Base-by-base conservation (phyloP, 78 protist species). In the Bigelowiella natans region DNA sequence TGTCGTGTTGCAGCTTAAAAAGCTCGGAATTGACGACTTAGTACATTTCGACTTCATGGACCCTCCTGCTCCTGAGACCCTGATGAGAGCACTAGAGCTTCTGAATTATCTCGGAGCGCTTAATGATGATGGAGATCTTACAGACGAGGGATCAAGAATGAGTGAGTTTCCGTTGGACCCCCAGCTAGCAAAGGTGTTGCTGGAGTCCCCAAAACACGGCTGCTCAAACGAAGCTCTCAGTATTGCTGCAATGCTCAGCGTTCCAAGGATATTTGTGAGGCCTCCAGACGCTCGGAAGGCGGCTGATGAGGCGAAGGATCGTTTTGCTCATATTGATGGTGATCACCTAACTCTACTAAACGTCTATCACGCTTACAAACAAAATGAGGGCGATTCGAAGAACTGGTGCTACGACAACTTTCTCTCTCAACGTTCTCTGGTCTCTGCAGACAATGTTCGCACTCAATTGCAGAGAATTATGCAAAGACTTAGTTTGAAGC, bases 151-250 rank as follows among this genome's bases (percentile, higher is more conserved):
- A 1, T 34, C 88, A 30, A 88, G 90, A 82, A 98, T 98, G 98
- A 85, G 98, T 39, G 98, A 96, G 90, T 97, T 97, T 89, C 99
- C 99, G 28, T 95, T 98, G 64, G 99, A 98, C 86, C 99, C 99
- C 37, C 97, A 97, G 94, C 90, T 98, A 38, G 82, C 98, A 1
- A 97, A 97, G 91, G 93, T 96, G 96, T 31, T 93, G 30, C 82
- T 97, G 0, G 92, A 93, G 0, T 30, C 93, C 1, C 82, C 96
- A 0, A 51, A 90, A 39, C 37, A 82, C 90, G 83, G 92, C 39
- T 97, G 99, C 89, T 93, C 96, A 29, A 94, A 97, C 84, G 99
- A 98, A 92, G 92, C 95, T 0, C 94, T 98, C 51, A 85, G 97
- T 2, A 93, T 98, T 18, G 95, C 93, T 0, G 96, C 99, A 1